These are phyloP conservation scores for Vigna trinervia DNA, from an alignment of 306 rosid genomes.

Conservation along the genomic window DNA sequence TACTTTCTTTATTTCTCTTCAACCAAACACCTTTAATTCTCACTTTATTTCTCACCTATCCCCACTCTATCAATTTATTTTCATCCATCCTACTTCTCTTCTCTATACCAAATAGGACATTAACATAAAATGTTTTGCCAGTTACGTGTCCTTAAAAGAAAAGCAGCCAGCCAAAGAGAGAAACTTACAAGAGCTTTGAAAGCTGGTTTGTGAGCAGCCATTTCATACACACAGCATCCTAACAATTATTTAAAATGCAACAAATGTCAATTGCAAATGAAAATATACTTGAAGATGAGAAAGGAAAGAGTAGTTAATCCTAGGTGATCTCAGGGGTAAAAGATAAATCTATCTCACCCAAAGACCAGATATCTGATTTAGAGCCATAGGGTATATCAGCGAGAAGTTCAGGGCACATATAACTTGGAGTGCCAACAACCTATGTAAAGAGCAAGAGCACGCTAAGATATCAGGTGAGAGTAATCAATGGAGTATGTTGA, in stretches of 20 bases:
- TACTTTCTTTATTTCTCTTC: too few species aligned
- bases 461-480: conserved; percentile 21
- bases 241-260: conserved; percentile 39
- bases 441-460: conserved; percentile 37
- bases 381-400: conserved; percentile 99
- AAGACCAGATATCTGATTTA: conserved; percentile 98
- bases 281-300: background rate
- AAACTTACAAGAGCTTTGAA: conserved; percentile 94
- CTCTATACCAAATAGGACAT: too few species aligned
- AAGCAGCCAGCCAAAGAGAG: conserved; percentile 2
- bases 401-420: conserved; percentile 99
- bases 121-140: background rate
- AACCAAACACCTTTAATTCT: too few species aligned
- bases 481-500: conserved; percentile 5
- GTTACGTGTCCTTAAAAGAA: background rate
- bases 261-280: conserved; percentile 18
- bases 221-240: conserved; percentile 97
- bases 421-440: conserved; percentile 99
- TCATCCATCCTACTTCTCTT: too few species aligned
- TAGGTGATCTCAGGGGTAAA: conserved; percentile 5
- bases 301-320: conserved; percentile 16
- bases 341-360: conserved; percentile 60
- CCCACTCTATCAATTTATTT: too few species aligned
- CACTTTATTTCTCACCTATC: too few species aligned
- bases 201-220: conserved; percentile 86